These are phyloP conservation scores for Skeletonema menzelii DNA, from an alignment of 108 stramenopile genomes.

Conservation along the genomic window DNA sequence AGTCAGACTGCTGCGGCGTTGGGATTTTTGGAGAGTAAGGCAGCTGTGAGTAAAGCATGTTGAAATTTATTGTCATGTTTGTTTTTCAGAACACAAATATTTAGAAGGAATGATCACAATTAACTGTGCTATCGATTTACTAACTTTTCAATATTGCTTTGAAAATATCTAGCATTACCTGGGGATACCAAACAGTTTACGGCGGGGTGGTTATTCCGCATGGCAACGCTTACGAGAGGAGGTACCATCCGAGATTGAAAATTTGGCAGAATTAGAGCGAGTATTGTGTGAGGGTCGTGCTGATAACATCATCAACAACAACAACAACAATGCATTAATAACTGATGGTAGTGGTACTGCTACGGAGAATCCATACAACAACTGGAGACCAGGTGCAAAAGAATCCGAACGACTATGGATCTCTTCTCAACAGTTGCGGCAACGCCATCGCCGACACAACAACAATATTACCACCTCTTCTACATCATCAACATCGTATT, in stretches of 20 bases:
- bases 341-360: background rate
- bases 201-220: conserved; percentile 62
- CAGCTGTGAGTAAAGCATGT: conserved; percentile 25
- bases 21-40: conserved; percentile 67
- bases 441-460: background rate
- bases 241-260: conserved; percentile 24
- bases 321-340: background rate
- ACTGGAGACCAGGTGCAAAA: conserved; percentile 28
- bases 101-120: too few relatives aligned
- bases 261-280: conserved; percentile 61
- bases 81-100: too few relatives aligned
- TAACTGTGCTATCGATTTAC: too few relatives aligned
- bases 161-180: conserved; percentile 15
- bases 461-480: background rate
- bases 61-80: too few relatives aligned
- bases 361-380: background rate
- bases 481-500: background rate
- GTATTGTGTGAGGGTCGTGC: conserved; percentile 39
- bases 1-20: conserved; percentile 80
- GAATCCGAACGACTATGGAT: conserved; percentile 30
- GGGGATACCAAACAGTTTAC: conserved; percentile 68
- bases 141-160: too few relatives aligned
- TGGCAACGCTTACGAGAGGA: conserved; percentile 60
- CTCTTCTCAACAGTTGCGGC: conserved; percentile 7
- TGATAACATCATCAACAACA: background rate